Conservation (phyloP, 495 filamentous ascomycete species). For the Trichocladium antarcticum region DNA sequence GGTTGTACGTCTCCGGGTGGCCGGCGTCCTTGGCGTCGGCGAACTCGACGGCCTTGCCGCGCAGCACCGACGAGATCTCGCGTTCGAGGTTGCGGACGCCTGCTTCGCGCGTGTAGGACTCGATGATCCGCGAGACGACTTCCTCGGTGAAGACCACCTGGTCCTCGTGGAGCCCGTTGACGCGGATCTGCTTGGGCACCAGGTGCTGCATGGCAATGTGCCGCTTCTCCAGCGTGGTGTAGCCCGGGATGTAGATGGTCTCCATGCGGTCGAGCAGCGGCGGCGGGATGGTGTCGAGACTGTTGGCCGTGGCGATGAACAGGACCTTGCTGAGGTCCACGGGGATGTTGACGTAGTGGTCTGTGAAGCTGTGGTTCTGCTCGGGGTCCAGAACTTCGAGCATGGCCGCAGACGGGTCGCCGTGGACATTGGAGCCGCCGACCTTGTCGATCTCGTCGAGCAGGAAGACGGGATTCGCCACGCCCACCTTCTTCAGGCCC, state of each 20-base stretch:
- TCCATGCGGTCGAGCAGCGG: constrained; percentile 97
- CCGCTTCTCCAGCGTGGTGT: constrained; percentile 95
- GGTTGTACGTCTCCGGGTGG: constrained; percentile 59
- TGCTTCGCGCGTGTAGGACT: constrained; percentile 93
- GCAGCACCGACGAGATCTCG: constrained; percentile 88
- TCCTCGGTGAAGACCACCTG: constrained; percentile 68
- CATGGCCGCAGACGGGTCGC: constrained; percentile 97
- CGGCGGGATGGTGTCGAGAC: constrained; percentile 85
- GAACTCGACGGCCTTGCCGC: constrained; percentile 89
- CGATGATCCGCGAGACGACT: constrained; percentile 87
- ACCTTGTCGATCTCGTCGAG: constrained; percentile 99
- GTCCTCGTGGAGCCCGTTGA: constrained; percentile 61
- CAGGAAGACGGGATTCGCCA: constrained; percentile 90
- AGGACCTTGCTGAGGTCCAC: constrained; percentile 93
- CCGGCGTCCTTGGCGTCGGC: constrained; percentile 77
- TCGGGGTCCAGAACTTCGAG: constrained; percentile 97
- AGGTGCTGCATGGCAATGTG: constrained; percentile 91
- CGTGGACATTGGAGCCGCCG: constrained; percentile 82
- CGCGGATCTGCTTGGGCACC: constrained; percentile 80
- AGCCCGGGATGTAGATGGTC: constrained; percentile 80
- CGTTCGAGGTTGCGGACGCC: constrained; percentile 94
- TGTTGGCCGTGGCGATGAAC: constrained; percentile 98
- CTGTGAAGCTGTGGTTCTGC: constrained; percentile 88
- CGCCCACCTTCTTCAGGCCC: constrained; percentile 90
- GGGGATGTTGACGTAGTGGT: constrained; percentile 95